phyloP scores from a whole-genome alignment of 805 yeast species.

The Ogataea thermomethanolica region DNA sequence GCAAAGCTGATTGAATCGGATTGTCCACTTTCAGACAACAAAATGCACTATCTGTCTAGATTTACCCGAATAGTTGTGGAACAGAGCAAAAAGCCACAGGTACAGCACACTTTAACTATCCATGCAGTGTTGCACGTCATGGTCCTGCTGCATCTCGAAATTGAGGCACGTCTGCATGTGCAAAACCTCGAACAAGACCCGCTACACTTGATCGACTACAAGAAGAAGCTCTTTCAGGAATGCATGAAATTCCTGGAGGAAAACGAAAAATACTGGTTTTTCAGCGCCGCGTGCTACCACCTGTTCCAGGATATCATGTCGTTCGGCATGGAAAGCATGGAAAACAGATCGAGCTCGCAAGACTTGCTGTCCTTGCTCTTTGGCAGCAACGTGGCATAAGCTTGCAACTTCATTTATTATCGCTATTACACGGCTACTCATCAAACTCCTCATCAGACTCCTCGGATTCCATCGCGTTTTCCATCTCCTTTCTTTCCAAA shows the following conservation, averaged over 20 bases:
- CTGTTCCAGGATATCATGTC: constrained; percentile 21
- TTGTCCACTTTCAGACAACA: constrained; percentile 22
- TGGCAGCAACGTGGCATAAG: constrained; percentile 1
- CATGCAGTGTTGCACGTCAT: constrained; percentile 31
- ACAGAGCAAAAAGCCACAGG: constrained; percentile 11
- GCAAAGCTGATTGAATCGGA: constrained; percentile 8
- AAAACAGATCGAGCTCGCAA: constrained; percentile 6
- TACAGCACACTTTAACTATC: constrained; percentile 26
- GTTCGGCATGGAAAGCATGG: neutral
- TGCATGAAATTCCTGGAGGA: constrained; percentile 19
- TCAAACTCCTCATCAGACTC: constrained; percentile 38
- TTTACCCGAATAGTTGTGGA: constrained; percentile 18
- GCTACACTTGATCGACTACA: constrained; percentile 11
- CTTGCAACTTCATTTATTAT: constrained; percentile 5
- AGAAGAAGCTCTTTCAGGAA: constrained; percentile 13
- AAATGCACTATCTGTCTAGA: constrained; percentile 16
- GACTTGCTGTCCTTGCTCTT: constrained; percentile 17
- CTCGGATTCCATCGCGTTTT: constrained; percentile 79
- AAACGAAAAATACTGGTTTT: constrained; percentile 29
- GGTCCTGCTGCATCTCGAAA: constrained; percentile 28
- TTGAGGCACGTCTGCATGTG: constrained; percentile 22
- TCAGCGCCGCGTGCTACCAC: constrained; percentile 29
- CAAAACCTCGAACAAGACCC: constrained; percentile 7
- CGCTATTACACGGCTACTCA: constrained; percentile 15
- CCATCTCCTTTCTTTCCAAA: constrained; percentile 89